phyloP scores from a whole-genome alignment of 1,284 basidiomycete genomes.

The Mycosarcoma mackinlayi region DNA sequence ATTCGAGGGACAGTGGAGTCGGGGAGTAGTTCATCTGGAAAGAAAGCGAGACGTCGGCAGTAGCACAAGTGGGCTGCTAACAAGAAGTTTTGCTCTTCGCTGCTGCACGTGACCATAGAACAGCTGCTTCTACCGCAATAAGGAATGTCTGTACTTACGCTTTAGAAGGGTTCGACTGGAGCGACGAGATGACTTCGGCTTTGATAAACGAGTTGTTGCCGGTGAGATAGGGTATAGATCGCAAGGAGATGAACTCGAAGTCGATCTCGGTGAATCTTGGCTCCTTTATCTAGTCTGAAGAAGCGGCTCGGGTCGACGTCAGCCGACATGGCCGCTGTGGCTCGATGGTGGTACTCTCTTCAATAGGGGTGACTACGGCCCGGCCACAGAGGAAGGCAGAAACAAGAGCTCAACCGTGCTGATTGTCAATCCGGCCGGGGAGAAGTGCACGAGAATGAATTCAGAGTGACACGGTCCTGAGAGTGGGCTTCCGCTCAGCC shows the following conservation, averaged over 20 bases:
- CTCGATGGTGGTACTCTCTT: too few relatives aligned
- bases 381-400: too few relatives aligned
- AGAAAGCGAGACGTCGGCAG: background rate
- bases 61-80: background rate
- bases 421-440: background rate
- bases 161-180: background rate
- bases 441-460: background rate
- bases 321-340: background rate
- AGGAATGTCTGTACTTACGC: background rate
- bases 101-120: too few relatives aligned
- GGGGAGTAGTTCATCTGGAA: background rate
- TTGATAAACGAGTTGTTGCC: constrained; percentile 1
- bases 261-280: constrained; percentile 5
- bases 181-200: constrained; percentile 1
- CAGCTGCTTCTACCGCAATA: background rate
- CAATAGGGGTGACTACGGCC: too few relatives aligned
- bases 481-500: background rate
- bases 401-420: too few relatives aligned
- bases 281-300: constrained; percentile 5
- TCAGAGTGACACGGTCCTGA: background rate
- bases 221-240: background rate
- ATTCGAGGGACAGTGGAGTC: background rate
- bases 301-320: constrained; percentile 3
- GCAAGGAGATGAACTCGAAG: constrained; percentile 5
- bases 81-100: too few relatives aligned